Evolutionary conservation across 2,329 filamentous ascomycete species (phyloP), one percentile per base, ranked within the genome.

Genomic region (Phaeoacremonium minimum): DNA sequence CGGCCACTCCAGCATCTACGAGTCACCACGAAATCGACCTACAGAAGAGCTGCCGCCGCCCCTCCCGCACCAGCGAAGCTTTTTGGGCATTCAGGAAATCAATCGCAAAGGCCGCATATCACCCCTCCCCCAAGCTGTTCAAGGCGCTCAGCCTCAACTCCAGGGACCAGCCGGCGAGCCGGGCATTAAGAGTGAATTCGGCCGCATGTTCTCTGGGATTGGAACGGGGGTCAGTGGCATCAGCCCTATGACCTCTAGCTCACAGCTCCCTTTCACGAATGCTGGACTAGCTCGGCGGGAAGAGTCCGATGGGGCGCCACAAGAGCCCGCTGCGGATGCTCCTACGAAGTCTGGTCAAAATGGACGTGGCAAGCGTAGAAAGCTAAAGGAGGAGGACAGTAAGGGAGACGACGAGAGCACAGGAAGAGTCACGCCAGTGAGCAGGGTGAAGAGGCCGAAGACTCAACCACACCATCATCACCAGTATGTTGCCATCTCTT

Each of bases 131-230:
- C 91, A 96, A 59, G 90, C 91, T 15, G 90, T 96, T 1, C 90
- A 96, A 55, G 91, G 91, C 15, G 90, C 87, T 2, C 90, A 95
- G 57, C 80, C 83, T 13, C 85, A 89, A 49, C 77, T 85, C 28
- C 75, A 85, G 36, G 87, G 85, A 4, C 87, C 88, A 6, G 79
- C 81, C 12, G 85, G 83, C 13, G 89, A 95, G 57, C 85, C 88
- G 9, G 85, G 85, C 30, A 95, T 96, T 53, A 95, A 96, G 69
- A 94, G 83, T 55, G 91, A 96, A 57, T 90, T 96, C 56, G 90
- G 90, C 18, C 83, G 88, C 44, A 95, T 96, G 73, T 96, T 95
- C 62, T 88, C 87, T 14, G 91, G 91, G n/a, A 88, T 97, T 47
- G 90, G 70, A 41, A 76, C 68, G 46, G 76, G 69, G 43, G 69